Conservation (phyloP, 441 rosid species). For the Rhodomyrtus psidioides region DNA sequence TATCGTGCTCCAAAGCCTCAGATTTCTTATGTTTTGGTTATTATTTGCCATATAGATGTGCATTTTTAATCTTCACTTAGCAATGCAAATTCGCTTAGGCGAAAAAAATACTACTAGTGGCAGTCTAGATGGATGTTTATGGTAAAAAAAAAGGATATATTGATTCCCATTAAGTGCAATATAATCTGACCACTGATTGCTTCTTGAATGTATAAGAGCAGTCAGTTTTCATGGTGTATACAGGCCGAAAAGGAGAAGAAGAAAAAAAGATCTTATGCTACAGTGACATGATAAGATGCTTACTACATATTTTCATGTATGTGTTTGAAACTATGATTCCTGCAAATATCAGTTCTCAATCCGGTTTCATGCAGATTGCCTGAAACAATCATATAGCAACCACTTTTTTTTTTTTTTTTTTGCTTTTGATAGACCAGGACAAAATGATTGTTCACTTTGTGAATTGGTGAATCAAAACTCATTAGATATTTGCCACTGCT, state of each 20-base stretch:
- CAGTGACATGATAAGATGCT: not conserved
- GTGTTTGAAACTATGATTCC: not conserved
- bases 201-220: not conserved
- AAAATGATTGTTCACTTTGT: not conserved
- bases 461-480: not conserved
- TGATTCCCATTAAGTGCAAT: not conserved
- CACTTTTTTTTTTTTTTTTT: not conserved
- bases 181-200: not conserved
- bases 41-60: not conserved
- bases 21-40: not conserved
- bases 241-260: not conserved
- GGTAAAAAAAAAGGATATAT: not conserved
- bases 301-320: not conserved
- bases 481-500: not conserved
- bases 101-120: not conserved
- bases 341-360: not conserved
- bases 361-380: not conserved
- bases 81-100: not conserved
- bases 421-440: not conserved
- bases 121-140: not conserved
- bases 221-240: not conserved
- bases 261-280: not conserved
- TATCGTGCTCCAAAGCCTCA: not conserved
- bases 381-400: not conserved
- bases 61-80: not conserved